Evolutionary conservation across 2,329 filamentous ascomycete species (phyloP), one percentile per base, ranked within the genome.

Genomic region (Rugonectria rugulosa): DNA sequence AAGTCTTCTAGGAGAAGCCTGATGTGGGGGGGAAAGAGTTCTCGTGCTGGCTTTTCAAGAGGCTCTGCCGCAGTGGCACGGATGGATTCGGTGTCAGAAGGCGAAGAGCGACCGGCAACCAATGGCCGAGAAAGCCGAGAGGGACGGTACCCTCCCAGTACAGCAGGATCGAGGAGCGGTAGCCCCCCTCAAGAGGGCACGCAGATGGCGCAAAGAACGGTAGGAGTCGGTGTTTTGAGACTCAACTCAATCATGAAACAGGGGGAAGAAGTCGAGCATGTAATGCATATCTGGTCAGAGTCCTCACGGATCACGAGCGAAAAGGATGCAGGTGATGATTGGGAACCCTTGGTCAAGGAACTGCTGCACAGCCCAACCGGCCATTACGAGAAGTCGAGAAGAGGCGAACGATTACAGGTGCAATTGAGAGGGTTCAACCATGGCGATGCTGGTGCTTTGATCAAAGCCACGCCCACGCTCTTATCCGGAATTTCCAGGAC

Each of bases 381-480:
- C 6, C 84, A 86, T 31, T 96, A 91, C 70, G 88, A 89, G 66
- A 89, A 87, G 67, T 91, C 89, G 19, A 79, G 81, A 50, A 83
- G 84, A 50, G 86, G 91, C 20, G 92, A 94, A 67, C 85, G 90
- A 23, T 76, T 98, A 6, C 90, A 94, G 62, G 78, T 97, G 1
- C 89, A 91, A 57, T 77, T 97, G 12, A 89, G 88, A 64, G 83
- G 90, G 2, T 97, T 97, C 71, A 83, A 86, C 29, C 84, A 89
- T 65, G 80, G 85, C 1, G 92, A 98, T 66, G 87, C 92, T 1
- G 92, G 96, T 62, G 79, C 77, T 0, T 82, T 99, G 34, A 89
- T 98, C 68, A 91, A 90, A 68, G 87, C 89, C 42, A 97, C 92
- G 3, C 95, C 95, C 0, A 98, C 94, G 0, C 77, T 96, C 12